Base-by-base conservation (phyloP, 176 grass and related monocot species). In the Raddia guianensis region DNA sequence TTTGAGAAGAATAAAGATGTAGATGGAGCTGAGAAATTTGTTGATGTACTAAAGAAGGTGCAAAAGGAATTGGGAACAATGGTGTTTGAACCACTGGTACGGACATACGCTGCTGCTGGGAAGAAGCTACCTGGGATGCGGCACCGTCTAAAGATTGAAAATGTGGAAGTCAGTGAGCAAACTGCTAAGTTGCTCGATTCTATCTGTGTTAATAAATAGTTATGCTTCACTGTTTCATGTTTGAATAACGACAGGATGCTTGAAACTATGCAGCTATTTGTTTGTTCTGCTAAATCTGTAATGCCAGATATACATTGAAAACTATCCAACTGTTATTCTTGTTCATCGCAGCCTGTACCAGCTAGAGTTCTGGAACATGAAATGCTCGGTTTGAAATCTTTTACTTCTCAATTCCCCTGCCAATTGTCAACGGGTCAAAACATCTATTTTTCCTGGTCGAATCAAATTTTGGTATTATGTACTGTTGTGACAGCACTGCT, bases 81-180 rank as follows among this genome's bases (percentile, higher is more conserved):
- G 79, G 90, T 91, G 19, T 98, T 95, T 7, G 90, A 93, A 19
- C 81, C 81, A 1, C 76, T 98, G 66, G 16, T 95, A 55, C 84
- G 74, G 47, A 92, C 81, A 0, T 98, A 98, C 14, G 92, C 77
- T 0, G 82, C 83, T 7, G 88, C 96, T 12, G 86, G 75, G 43
- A 98, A 91, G 81, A 98, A 88, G 66, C 72, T 87, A 75, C 90
- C 90, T 0, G 90, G 92, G 21, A 95, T 95, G 88, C 85, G 87
- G 7, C 87, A 76, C 19, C 92, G 96, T 12, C 83, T 98, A 33
- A 95, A 91, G 82, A 89, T 98, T 0, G 90, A 95, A 75, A 87
- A 94, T 2, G 86, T 93, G 57, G 72, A 81, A 27, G 66, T 95
- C 7, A 72, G 88, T 15, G 82, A 89, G 68, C 84, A 66, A 12